phyloP scores from a whole-genome alignment of 345 rosid species.

The Turnera subulata region DNA sequence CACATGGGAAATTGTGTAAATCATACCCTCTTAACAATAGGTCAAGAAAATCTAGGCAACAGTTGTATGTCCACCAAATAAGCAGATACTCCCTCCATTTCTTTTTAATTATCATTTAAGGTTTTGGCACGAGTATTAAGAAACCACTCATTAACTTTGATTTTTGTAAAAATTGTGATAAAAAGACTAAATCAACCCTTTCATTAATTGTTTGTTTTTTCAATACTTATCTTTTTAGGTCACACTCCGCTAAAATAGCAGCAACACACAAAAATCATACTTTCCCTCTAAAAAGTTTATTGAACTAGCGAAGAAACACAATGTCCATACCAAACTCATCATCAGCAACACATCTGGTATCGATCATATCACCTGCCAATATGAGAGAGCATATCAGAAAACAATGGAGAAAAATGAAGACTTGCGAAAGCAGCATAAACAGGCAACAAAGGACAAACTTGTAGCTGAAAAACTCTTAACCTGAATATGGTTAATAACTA shows the following conservation, averaged over 20 bases:
- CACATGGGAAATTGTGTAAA: constrained; percentile 1
- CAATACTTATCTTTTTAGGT: too few species aligned
- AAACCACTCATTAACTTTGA: too few species aligned
- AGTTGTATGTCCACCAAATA: constrained; percentile 9
- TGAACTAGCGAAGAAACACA: constrained; percentile 12
- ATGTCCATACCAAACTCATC: constrained; percentile 9
- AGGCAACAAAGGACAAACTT: not conserved
- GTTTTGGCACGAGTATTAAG: too few species aligned
- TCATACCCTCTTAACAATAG: constrained; percentile 21
- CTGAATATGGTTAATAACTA: not conserved
- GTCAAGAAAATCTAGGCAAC: constrained; percentile 16
- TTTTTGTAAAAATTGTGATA: too few species aligned
- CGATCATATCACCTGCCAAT: constrained; percentile 46
- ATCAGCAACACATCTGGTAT: constrained; percentile 26
- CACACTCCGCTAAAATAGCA: constrained; percentile 18
- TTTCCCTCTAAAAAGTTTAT: constrained; percentile 13
- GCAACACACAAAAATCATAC: constrained; percentile 14
- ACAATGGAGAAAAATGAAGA: too few species aligned
- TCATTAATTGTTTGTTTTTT: too few species aligned
- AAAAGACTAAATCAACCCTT: too few species aligned
- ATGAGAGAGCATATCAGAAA: too few species aligned
- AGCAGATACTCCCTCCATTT: constrained; percentile 7
- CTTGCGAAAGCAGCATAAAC: not conserved
- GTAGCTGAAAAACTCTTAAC: not conserved
- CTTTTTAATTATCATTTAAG: too few species aligned